Base-by-base conservation (phyloP, 177 flowering plant species). In the Telopea speciosissima region DNA sequence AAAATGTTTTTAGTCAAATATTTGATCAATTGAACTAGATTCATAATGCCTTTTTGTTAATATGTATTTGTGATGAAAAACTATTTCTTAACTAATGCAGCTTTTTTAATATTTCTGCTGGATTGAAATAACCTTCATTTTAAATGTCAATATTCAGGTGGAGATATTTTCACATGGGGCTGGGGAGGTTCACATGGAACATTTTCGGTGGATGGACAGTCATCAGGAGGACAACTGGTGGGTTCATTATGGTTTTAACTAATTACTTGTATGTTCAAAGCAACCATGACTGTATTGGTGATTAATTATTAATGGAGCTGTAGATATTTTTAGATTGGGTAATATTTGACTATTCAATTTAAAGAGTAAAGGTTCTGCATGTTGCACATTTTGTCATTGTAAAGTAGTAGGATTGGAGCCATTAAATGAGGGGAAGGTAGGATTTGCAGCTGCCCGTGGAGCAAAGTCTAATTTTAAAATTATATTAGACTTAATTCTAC, bases 141-240 rank as follows among this genome's bases (percentile, higher is more conserved):
- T 19, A 25, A 52, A 66, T 71, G 61, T 56, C 69, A 62, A 19
- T 24, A 40, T 74, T 22, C 83, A 93, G 98, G 77, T 67, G 92
- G 93, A 33, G 82, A 82, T 26, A 69, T 93, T 75, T 93, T 85
- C 81, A 90, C 98, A 45, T 96, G 99, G 99, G 99, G 99, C 19
- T 96, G 99, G 99, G 97, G 99, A 77, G 99, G 99, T 77, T 87
- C 97, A 36, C 80, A 91, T 77, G 99, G 99, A 69, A 90, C 99
- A 64, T 96, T 96, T 79, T 86, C 92, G 52, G 89, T 75, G 14
- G 97, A 93, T 71, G 97, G 93, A 1, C 84, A 81, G 67, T 96
- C 98, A 69, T 92, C 99, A 21, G 97, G 95, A 52, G 99, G 99
- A 76, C 99, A 96, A 78, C 68, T 96, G 97, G 99, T 70, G 82